phyloP scores from a whole-genome alignment of 306 rosid species.

The Prunus armeniaca region DNA sequence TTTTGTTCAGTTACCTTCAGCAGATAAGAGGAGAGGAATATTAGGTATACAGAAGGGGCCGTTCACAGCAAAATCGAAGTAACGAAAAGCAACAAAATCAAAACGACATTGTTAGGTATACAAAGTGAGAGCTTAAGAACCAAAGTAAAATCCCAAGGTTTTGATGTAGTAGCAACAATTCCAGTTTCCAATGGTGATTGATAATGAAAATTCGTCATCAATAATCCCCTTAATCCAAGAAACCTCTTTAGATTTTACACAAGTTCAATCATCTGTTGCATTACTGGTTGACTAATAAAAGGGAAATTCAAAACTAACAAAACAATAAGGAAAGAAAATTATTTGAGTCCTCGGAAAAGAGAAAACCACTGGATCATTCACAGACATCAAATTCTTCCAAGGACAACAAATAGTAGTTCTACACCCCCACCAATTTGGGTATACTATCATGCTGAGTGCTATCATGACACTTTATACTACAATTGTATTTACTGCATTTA shows the following conservation, averaged over 20 bases:
- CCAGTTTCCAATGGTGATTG: background rate
- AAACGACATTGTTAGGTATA: background rate
- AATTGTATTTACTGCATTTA: background rate
- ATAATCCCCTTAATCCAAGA: background rate
- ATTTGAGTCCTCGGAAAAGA: background rate
- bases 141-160: background rate
- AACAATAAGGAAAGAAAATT: background rate
- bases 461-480: background rate
- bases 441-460: background rate
- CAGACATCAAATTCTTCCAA: background rate
- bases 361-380: background rate
- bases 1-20: slow-evolving; percentile 50
- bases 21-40: slow-evolving; percentile 17
- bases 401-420: background rate
- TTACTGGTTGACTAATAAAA: background rate
- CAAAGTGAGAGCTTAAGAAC: background rate
- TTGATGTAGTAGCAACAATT: background rate
- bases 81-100: background rate
- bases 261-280: background rate
- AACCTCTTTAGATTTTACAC: background rate
- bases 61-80: too few species aligned
- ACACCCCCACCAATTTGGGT: background rate
- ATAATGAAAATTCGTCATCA: background rate
- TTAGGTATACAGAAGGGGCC: background rate
- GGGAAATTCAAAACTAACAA: background rate